Conservation (phyloP, 2,329 filamentous ascomycete genomes). For the Colletotrichum acutatum region DNA sequence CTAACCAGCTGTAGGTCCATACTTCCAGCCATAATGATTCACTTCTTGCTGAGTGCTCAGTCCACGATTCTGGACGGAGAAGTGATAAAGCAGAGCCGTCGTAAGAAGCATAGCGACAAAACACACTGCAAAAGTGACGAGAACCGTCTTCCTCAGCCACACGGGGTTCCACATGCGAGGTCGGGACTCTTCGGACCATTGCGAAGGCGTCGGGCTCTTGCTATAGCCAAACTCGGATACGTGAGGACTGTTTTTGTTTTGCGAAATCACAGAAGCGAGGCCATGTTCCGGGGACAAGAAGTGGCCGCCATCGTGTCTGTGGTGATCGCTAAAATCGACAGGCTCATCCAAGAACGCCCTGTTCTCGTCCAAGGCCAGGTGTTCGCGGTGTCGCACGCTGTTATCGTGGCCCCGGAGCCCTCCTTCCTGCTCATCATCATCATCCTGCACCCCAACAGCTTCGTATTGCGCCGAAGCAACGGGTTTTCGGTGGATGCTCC, state of each 20-base stretch:
- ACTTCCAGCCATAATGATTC: conserved; percentile 40
- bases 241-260: neutral
- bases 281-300: too few relatives aligned
- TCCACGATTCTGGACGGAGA: conserved; percentile 37
- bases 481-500: neutral
- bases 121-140: conserved; percentile 36
- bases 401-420: neutral
- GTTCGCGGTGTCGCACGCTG: neutral
- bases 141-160: conserved; percentile 36
- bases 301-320: neutral
- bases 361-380: neutral
- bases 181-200: neutral
- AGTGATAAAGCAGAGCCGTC: conserved; percentile 38
- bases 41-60: conserved; percentile 37
- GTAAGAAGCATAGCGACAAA: conserved; percentile 38
- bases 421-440: neutral
- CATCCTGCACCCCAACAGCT: neutral
- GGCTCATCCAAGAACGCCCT: neutral
- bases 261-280: neutral
- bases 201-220: neutral
- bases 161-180: conserved; percentile 37
- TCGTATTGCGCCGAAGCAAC: neutral
- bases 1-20: conserved; percentile 40
- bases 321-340: neutral
- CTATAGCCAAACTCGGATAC: neutral